Evolutionary conservation across 768 basidiomycete species (phyloP), one percentile per base, ranked within the genome.

Genomic region (Leccinum aurantiacum): DNA sequence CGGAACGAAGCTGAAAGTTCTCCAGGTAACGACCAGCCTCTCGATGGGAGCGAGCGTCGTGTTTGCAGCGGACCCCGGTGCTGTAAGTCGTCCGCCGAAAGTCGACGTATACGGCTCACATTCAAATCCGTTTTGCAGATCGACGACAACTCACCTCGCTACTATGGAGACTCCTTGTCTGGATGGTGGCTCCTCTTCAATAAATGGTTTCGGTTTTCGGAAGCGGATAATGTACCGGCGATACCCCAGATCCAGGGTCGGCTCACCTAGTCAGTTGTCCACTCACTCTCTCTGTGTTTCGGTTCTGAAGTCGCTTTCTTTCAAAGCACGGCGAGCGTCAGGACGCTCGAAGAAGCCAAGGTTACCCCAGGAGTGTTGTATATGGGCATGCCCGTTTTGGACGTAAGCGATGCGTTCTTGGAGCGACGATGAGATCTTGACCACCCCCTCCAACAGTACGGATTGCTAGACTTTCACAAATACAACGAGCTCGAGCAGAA

Each of bases 171-270:
- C 67, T 88, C 91, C 1, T 82, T 99, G 3, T 97, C 95, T 3
- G 97, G 97, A 29, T 97, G 92, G 88, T 98, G 93, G 91, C 82
- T 98, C 17, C 77, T 98, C 54, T 70, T 98, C 61, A 98, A 97
- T 72, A 80, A 93, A 54, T 98, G 87, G 88, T 95, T 95, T 69
- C 94, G 94, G 0, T 95, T 95, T 71, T 90, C 91, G 6, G 85
- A 81, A 69, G 84, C 87, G 35, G 80, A 84, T 58, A 85, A 82
- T 57, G 83, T 96, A 17, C 95, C 95, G 35, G 87, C 89, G 14
- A 93, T 96, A 66, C 90, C 95, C 13, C 94, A 96, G 72, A 94
- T 97, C 57, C 95, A 96, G 75, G 88, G 89, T 72, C 87, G 97
- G 14, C 81, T 99, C 51, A 93, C 96, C 55, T 99, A 98, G 95